Percentiles rank a stretch among this genome's conserved stretches.
Conservation (phyloP, 2,329 filamentous ascomycete genomes). For the Knufia fluminis region DNA sequence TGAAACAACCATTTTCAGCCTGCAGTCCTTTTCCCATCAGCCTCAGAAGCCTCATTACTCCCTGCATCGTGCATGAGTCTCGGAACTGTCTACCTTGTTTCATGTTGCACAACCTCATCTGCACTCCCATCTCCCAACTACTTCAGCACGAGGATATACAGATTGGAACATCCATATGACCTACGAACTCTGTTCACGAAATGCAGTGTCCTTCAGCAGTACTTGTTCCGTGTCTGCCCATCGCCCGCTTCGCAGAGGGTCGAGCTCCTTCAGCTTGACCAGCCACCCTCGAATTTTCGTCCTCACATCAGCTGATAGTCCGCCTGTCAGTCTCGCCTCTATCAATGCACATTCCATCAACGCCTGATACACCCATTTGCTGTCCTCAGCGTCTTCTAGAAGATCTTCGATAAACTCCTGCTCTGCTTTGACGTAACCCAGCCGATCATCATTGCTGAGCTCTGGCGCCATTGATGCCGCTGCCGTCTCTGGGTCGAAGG, state of each 20-base stretch:
- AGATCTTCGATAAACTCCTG: slow-evolving; percentile 64
- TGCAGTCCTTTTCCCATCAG: slow-evolving; percentile 36
- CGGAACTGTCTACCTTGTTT: slow-evolving; percentile 26
- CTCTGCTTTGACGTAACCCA: slow-evolving; percentile 59
- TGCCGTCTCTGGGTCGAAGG: slow-evolving; percentile 45
- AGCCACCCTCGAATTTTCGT: slow-evolving; percentile 51
- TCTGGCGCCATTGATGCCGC: slow-evolving; percentile 54
- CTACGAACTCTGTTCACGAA: too few relatives aligned
- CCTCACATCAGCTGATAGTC: slow-evolving; percentile 36
- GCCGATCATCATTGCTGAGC: slow-evolving; percentile 52
- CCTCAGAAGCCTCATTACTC: slow-evolving; percentile 40
- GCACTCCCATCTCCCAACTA: too few relatives aligned
- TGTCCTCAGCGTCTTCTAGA: slow-evolving; percentile 56
- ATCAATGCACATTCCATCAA: slow-evolving; percentile 65
- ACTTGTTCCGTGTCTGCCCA: slow-evolving; percentile 60
- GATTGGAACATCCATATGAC: too few relatives aligned
- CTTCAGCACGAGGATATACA: slow-evolving; percentile 21
- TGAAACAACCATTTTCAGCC: background rate
- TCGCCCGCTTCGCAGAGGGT: slow-evolving; percentile 63
- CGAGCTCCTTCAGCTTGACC: slow-evolving; percentile 55
- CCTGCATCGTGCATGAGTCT: slow-evolving; percentile 48
- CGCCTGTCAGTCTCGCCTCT: slow-evolving; percentile 41
- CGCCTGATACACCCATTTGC: slow-evolving; percentile 85
- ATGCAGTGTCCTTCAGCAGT: slow-evolving; percentile 6
- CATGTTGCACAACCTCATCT: slow-evolving; percentile 24